phyloP scores from a whole-genome alignment of 2,329 filamentous ascomycete species.

The Fusarium irregulare region DNA sequence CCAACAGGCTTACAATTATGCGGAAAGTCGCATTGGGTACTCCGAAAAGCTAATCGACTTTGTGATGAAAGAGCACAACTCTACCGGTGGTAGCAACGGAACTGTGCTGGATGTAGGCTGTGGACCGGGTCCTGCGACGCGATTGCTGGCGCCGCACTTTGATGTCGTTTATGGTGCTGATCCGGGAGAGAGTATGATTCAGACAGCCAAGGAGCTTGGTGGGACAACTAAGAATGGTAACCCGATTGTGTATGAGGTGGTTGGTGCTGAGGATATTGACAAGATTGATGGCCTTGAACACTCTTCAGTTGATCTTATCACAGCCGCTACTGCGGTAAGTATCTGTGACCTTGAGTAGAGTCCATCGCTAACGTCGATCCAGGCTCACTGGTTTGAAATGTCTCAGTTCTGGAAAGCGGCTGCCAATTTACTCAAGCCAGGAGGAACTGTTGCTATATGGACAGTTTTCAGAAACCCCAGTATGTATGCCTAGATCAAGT shows the following conservation, averaged over 20 bases:
- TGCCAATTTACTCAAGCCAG: conserved; percentile 1
- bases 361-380: rapidly evolving
- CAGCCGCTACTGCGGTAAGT: conserved; percentile 10
- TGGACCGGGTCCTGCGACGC: conserved; percentile 3
- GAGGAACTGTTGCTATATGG: conserved; percentile 17
- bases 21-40: neutral
- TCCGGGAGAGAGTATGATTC: conserved; percentile 3
- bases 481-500: rapidly evolving
- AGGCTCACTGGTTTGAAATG: conserved; percentile 28
- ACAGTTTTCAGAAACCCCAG: neutral
- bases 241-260: neutral
- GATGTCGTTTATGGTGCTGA: conserved; percentile 2
- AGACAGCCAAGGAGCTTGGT: neutral
- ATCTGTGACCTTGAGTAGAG: rapidly evolving
- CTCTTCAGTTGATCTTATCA: conserved; percentile 8
- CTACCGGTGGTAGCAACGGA: neutral
- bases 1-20: conserved; percentile 10
- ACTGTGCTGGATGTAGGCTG: conserved; percentile 6
- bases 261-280: conserved; percentile 1
- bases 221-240: neutral
- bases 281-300: neutral
- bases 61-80: neutral
- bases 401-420: conserved; percentile 5
- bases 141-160: conserved; percentile 5
- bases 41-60: neutral